phyloP scores from a whole-genome alignment of 2,329 filamentous ascomycete genomes.

The Sclerotinia subarctica region DNA sequence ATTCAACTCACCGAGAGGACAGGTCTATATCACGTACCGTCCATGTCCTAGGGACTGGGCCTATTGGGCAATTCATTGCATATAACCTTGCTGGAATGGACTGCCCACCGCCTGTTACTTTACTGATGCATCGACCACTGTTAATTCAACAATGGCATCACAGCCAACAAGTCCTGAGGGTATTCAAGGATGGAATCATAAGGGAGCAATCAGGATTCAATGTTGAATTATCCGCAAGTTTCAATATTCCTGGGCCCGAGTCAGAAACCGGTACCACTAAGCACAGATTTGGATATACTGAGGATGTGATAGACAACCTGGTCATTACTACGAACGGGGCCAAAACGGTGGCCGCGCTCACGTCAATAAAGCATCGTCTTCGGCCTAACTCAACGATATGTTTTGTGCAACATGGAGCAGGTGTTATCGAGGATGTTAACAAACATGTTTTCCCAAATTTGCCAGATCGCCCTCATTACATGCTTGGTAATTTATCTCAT shows the following conservation, averaged over 20 bases:
- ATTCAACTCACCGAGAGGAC: neutral
- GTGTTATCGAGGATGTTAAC: slow-evolving; percentile 76
- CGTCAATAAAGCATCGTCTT: slow-evolving; percentile 62
- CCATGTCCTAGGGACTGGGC: slow-evolving; percentile 63
- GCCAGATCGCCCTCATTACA: slow-evolving; percentile 65
- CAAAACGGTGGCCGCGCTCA: slow-evolving; percentile 54
- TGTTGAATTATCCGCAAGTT: slow-evolving; percentile 32
- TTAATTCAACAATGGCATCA: slow-evolving; percentile 47
- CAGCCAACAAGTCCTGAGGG: slow-evolving; percentile 44
- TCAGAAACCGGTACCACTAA: slow-evolving; percentile 22
- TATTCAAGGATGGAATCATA: slow-evolving; percentile 45
- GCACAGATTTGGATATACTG: slow-evolving; percentile 34
- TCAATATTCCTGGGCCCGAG: slow-evolving; percentile 32
- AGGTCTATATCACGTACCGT: slow-evolving; percentile 42
- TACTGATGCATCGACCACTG: slow-evolving; percentile 55
- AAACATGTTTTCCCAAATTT: slow-evolving; percentile 65
- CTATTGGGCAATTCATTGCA: slow-evolving; percentile 62
- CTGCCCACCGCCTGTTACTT: slow-evolving; percentile 59
- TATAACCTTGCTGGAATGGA: slow-evolving; percentile 58
- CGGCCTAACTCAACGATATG: slow-evolving; percentile 67
- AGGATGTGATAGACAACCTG: slow-evolving; percentile 59
- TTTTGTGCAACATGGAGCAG: slow-evolving; percentile 78
- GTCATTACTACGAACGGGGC: slow-evolving; percentile 66
- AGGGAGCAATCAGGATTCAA: slow-evolving; percentile 39
- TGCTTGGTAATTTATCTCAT: slow-evolving; percentile 45